A percentile compares a stretch with the other conserved stretches of the same genome.
phyloP scores from a whole-genome alignment of 116 monocot species.

The Cymodocea nodosa region DNA sequence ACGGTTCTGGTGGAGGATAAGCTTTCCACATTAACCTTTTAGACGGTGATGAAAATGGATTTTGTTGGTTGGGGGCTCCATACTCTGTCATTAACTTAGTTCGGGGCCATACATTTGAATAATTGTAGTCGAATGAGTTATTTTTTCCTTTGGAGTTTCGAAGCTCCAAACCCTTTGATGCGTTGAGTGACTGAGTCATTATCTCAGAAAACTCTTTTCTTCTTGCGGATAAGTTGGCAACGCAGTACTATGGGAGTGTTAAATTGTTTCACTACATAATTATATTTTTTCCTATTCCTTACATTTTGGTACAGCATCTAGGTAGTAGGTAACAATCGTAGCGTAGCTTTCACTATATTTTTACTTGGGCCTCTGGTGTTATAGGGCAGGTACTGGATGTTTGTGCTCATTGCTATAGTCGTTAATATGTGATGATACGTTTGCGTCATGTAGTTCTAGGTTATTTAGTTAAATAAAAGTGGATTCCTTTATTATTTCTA shows the following conservation, averaged over 20 bases:
- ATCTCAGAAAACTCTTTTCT: neutral
- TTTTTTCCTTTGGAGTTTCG: slow-evolving; percentile 7
- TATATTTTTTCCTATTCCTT: neutral
- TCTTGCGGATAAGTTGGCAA: neutral
- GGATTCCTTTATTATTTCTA: too few relatives aligned
- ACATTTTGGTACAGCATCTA: neutral
- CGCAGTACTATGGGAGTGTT: neutral
- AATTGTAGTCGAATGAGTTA: slow-evolving; percentile 1
- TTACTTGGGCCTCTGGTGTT: neutral
- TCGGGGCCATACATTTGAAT: slow-evolving; percentile 1
- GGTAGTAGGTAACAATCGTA: neutral
- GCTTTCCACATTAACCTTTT: neutral
- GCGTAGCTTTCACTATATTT: too few relatives aligned
- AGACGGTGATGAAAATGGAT: slow-evolving; percentile 6
- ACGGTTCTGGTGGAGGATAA: slow-evolving; percentile 25
- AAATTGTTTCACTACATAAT: neutral
- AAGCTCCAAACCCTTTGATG: slow-evolving; percentile 4
- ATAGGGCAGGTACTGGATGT: too few relatives aligned
- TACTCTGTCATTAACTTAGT: neutral
- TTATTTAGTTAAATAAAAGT: too few relatives aligned
- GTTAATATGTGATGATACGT: too few relatives aligned
- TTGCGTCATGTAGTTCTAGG: too few relatives aligned
- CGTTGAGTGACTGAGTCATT: neutral
- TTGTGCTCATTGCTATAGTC: too few relatives aligned
- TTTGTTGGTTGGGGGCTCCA: neutral